Base-by-base conservation (phyloP, 352 stramenopile species). In the Hyaloperonospora arabidopsidis region DNA sequence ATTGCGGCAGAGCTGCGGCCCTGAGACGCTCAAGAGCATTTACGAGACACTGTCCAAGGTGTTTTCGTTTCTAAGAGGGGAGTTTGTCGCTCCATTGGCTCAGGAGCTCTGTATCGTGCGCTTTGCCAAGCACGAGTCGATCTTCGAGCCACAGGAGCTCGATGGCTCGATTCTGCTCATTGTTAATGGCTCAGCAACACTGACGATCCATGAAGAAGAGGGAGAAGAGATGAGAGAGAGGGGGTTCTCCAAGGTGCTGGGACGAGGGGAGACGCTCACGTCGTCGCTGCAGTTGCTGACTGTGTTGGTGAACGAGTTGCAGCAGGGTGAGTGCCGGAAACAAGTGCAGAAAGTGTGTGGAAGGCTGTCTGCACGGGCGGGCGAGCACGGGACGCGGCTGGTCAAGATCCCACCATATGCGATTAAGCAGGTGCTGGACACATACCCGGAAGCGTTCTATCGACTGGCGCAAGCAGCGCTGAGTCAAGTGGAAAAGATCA, bases 401-500 rank as follows among this genome's bases (percentile, higher is more conserved):
- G 84, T 94, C 36, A 68, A 79, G 45, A 89, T 94, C 34, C 74
- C 76, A 1, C 56, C 50, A 15, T 50, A 59, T 1, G 69, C 76
- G 0, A 74, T 92, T 18, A 54, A 74, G 17, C 29, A 63, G 19
- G 78, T 89, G 21, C 50, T 89, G 21, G 45, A 81, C 12, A 58
- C 65, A 5, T 80, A 87, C 35, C 80, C 84, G 4, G 79, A 89
- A 36, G 78, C 72, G 12, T 84, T 90, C 46, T 86, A 87, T 29
- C 80, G 81, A 29, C 59, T 92, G 1, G 70, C 79, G 3, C 81
- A 94, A 60, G 72, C 79, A 2, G 74, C 76, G 13, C 55, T 94
- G 17, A 87, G 70, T 51, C 84, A 94, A 71, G 72, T 89, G 23
- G 81, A 94, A 56, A 86, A 85, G 43, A 87, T 94, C 49, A 91